Percentiles rank a stretch among this genome's conserved stretches.
These are phyloP conservation scores for Trametes punicea DNA, from an alignment of 768 basidiomycete genomes.

Conservation along the genomic window DNA sequence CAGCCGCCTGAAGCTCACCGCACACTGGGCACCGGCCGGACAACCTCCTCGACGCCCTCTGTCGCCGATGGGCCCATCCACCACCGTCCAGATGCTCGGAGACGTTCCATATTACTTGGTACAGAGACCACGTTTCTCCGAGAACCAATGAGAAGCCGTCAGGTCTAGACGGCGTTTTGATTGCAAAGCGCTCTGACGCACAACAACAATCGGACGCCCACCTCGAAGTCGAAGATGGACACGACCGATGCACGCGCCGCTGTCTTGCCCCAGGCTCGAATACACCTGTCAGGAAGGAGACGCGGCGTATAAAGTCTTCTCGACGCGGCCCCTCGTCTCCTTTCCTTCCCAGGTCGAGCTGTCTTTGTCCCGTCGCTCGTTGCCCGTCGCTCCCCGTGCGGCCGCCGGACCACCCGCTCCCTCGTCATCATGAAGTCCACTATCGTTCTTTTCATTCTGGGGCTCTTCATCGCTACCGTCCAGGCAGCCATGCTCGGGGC, in stretches of 20 bases:
- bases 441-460: slow-evolving; percentile 8
- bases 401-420: slow-evolving; percentile 4
- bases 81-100: background rate
- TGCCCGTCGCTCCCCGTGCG: slow-evolving; percentile 9
- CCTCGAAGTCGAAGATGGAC: background rate
- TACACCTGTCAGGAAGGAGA: background rate
- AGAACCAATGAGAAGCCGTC: background rate
- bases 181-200: slow-evolving; percentile 2
- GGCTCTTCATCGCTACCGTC: slow-evolving; percentile 16
- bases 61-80: slow-evolving; percentile 9
- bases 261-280: background rate
- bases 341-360: background rate
- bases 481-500: slow-evolving; percentile 6
- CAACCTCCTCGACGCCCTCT: slow-evolving; percentile 1
- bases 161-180: background rate
- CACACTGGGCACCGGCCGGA: background rate
- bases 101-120: background rate
- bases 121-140: background rate
- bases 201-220: background rate
- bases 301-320: background rate
- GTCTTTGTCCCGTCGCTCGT: background rate
- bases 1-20: background rate
- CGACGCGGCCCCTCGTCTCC: background rate
- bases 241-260: background rate
- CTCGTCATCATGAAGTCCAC: slow-evolving; percentile 9